Conservation (phyloP, 768 basidiomycete species). For the Dendrothele bispora region DNA sequence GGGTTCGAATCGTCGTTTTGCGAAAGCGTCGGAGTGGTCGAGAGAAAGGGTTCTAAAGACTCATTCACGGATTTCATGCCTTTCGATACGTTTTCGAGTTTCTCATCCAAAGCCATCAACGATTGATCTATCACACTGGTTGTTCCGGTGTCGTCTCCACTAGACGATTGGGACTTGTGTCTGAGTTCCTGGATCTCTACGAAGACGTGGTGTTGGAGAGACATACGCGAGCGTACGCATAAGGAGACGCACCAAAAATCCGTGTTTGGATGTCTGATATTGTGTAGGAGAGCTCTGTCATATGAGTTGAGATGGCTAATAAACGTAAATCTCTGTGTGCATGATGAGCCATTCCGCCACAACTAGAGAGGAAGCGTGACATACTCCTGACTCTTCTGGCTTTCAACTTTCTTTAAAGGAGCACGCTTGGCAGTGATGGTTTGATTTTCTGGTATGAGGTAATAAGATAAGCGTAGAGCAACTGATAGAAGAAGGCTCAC, state of each 20-base stretch:
- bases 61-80: constrained; percentile 72
- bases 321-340: constrained; percentile 66
- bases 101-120: constrained; percentile 76
- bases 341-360: constrained; percentile 14
- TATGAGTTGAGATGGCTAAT: constrained; percentile 78
- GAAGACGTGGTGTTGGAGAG: constrained; percentile 6
- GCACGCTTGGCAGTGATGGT: constrained; percentile 64
- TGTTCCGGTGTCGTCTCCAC: constrained; percentile 54
- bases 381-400: constrained; percentile 67
- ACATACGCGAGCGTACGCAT: constrained; percentile 2
- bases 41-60: constrained; percentile 59
- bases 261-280: constrained; percentile 90
- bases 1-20: constrained; percentile 33
- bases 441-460: constrained; percentile 54
- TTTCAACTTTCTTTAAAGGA: constrained; percentile 45
- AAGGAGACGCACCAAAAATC: constrained; percentile 68
- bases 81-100: constrained; percentile 68
- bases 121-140: constrained; percentile 80
- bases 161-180: constrained; percentile 75
- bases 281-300: constrained; percentile 83
- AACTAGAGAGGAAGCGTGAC: constrained; percentile 31
- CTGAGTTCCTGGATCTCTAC: constrained; percentile 91
- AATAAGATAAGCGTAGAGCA: background rate
- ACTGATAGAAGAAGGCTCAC: background rate
- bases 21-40: constrained; percentile 48